Conservation (phyloP, 1,284 basidiomycete genomes). For the Blastosporella zonata region DNA sequence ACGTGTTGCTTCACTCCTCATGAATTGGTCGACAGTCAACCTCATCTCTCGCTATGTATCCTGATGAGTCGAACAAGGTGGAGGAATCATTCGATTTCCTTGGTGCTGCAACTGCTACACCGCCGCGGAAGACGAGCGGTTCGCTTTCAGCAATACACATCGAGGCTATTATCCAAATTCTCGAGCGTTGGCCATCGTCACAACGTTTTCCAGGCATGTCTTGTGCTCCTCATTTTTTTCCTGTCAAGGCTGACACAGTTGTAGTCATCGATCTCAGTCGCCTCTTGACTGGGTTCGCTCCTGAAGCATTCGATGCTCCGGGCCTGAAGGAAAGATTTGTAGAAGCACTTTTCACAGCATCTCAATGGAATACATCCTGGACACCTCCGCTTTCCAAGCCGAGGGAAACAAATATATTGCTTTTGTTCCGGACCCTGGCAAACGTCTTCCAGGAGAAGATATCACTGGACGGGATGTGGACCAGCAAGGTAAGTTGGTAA, state of each 20-base stretch:
- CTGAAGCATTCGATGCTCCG: conserved; percentile 45
- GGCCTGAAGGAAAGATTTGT: conserved; percentile 54
- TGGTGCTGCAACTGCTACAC: conserved; percentile 44
- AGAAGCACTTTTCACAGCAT: conserved; percentile 61
- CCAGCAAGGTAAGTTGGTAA: conserved; percentile 43
- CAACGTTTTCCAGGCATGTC: conserved; percentile 79
- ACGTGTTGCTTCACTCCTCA: conserved; percentile 1
- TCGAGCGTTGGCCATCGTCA: conserved; percentile 78
- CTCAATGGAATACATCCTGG: conserved; percentile 65
- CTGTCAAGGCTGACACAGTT: conserved; percentile 5
- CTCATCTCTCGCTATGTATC: conserved; percentile 63
- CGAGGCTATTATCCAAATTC: conserved; percentile 59
- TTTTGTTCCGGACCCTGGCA: conserved; percentile 80
- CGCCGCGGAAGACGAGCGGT: conserved; percentile 30
- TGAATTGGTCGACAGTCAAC: conserved; percentile 49
- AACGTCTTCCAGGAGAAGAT: conserved; percentile 71
- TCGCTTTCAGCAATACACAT: conserved; percentile 50
- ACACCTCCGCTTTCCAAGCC: conserved; percentile 57
- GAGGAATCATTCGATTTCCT: conserved; percentile 69
- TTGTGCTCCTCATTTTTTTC: background rate
- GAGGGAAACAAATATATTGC: conserved; percentile 81
- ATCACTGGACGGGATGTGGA: conserved; percentile 45
- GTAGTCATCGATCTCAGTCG: conserved; percentile 89
- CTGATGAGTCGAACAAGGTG: conserved; percentile 60
- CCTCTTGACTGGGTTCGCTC: conserved; percentile 68